phyloP scores from a whole-genome alignment of 2,329 filamentous ascomycete genomes.

The Penicillium vulpinum region DNA sequence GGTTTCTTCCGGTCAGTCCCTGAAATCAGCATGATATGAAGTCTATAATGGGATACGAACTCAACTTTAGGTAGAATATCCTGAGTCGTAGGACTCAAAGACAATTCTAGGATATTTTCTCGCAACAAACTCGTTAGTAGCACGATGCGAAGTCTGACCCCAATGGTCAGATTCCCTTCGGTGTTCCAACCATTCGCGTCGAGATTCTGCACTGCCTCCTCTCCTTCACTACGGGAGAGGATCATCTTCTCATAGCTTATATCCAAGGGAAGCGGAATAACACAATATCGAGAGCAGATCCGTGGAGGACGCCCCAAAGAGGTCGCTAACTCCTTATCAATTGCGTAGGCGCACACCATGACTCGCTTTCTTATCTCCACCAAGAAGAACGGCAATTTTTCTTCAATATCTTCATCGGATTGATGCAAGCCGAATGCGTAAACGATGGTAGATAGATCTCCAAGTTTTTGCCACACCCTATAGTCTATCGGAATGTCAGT shows the following conservation, averaged over 20 bases:
- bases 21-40: neutral
- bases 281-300: constrained; percentile 42
- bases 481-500: constrained; percentile 34
- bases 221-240: constrained; percentile 10
- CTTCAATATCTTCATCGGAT: constrained; percentile 9
- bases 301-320: constrained; percentile 50
- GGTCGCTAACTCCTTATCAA: constrained; percentile 49
- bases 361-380: constrained; percentile 36
- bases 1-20: neutral
- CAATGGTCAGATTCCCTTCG: constrained; percentile 5
- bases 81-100: neutral
- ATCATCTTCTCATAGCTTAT: constrained; percentile 21
- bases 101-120: neutral
- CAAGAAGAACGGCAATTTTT: constrained; percentile 35
- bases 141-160: neutral
- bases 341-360: constrained; percentile 44
- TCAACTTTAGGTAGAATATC: neutral
- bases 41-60: neutral
- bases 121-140: neutral
- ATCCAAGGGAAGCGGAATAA: constrained; percentile 22
- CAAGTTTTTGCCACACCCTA: constrained; percentile 45
- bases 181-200: constrained; percentile 26
- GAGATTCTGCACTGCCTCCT: constrained; percentile 12
- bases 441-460: constrained; percentile 45
- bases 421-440: constrained; percentile 50